Percentiles rank a stretch among this genome's conserved stretches.
These are phyloP conservation scores for Aspergillus vadensis DNA, from an alignment of 2,329 filamentous ascomycete species.

Conservation along the genomic window DNA sequence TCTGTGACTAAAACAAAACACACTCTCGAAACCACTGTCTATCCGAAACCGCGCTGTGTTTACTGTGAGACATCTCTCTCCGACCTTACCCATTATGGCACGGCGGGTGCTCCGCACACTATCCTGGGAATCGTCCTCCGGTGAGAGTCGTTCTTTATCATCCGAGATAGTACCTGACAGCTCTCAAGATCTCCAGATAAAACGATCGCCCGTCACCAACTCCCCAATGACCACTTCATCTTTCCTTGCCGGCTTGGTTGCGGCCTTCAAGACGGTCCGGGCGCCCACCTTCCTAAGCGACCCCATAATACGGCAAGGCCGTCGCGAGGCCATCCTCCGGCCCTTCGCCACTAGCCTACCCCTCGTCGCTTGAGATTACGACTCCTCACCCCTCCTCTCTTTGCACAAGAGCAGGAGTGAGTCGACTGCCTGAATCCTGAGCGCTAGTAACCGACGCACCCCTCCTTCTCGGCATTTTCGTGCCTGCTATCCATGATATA, in stretches of 20 bases:
- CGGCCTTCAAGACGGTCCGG: conserved; percentile 5
- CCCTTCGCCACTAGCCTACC: conserved; percentile 11
- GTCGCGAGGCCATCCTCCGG: neutral
- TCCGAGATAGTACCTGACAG: conserved; percentile 7
- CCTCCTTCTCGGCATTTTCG: neutral
- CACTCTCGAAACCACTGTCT: neutral
- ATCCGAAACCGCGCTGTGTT: neutral
- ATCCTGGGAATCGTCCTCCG: neutral
- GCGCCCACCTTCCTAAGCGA: neutral
- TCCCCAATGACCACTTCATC: neutral
- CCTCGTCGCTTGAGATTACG: conserved; percentile 15
- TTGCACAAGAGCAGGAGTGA: neutral
- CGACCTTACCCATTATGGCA: conserved; percentile 11
- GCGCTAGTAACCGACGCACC: neutral
- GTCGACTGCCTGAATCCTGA: neutral
- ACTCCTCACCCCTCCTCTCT: neutral
- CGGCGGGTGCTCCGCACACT: conserved; percentile 20
- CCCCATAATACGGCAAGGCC: neutral
- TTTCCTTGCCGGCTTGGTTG: neutral
- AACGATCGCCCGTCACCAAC: neutral
- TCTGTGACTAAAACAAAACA: neutral
- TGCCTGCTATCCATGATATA: neutral
- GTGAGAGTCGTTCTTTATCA: neutral
- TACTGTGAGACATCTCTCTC: conserved; percentile 5
- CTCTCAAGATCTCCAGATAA: conserved; percentile 5